Conservation (phyloP, 2,329 filamentous ascomycete species). For the Trichoderma citrinoviride region DNA sequence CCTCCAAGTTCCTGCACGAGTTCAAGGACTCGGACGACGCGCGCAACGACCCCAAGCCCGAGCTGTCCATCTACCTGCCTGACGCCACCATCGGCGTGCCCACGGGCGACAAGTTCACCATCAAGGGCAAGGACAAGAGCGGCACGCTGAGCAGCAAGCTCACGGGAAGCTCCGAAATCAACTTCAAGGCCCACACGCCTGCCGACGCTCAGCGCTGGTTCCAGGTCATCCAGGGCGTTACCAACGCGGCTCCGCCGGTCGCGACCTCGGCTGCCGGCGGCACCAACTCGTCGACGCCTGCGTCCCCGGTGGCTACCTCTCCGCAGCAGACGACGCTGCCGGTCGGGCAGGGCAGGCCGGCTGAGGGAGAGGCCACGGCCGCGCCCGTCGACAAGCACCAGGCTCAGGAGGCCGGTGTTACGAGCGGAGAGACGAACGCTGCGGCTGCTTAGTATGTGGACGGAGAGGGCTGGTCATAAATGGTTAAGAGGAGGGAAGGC, state of each 20-base stretch:
- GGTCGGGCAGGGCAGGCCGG: too few relatives aligned
- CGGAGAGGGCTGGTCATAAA: not conserved
- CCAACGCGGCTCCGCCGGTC: slow-evolving; percentile 47
- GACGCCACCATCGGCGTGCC: slow-evolving; percentile 75
- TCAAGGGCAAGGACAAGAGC: slow-evolving; percentile 91
- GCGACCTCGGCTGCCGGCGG: slow-evolving; percentile 33
- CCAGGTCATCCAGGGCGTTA: slow-evolving; percentile 63
- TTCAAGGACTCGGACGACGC: slow-evolving; percentile 86
- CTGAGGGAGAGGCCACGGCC: not conserved
- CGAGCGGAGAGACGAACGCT: slow-evolving; percentile 24
- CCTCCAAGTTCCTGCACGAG: slow-evolving; percentile 86
- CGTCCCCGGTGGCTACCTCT: not conserved
- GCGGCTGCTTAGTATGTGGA: slow-evolving; percentile 9
- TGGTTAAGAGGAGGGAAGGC: not conserved
- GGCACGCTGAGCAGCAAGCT: slow-evolving; percentile 79
- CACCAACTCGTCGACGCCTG: slow-evolving; percentile 3
- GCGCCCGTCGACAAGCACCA: slow-evolving; percentile 20
- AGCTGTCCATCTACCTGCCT: slow-evolving; percentile 87
- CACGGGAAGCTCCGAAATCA: slow-evolving; percentile 72
- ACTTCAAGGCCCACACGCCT: slow-evolving; percentile 83
- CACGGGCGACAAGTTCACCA: slow-evolving; percentile 79
- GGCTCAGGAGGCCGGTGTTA: slow-evolving; percentile 49
- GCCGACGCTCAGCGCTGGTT: slow-evolving; percentile 84
- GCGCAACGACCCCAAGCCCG: slow-evolving; percentile 71
- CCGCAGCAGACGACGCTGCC: slow-evolving; percentile 1